phyloP scores from a whole-genome alignment of 1,139 yeast genomes.

The Yamadazyma dushanensis region DNA sequence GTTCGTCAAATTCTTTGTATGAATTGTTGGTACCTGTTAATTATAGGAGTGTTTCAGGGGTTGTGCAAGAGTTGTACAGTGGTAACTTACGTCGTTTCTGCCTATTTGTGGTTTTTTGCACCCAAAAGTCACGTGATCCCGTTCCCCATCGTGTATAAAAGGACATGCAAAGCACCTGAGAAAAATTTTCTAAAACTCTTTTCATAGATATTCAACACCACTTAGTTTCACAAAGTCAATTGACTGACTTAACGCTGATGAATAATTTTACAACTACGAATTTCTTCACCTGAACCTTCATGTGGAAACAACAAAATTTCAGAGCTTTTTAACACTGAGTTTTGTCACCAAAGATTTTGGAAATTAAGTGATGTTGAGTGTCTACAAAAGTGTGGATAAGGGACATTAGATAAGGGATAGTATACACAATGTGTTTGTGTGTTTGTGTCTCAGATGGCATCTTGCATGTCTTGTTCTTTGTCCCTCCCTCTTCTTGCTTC shows the following conservation, averaged over 20 bases:
- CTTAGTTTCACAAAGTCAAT: conserved; percentile 5
- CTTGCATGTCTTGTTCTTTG: not conserved
- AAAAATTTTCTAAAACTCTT: conserved; percentile 6
- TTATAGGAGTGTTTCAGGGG: too few species aligned
- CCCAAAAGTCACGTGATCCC: not conserved
- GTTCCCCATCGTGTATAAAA: not conserved
- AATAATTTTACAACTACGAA: conserved; percentile 46
- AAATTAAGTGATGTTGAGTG: conserved; percentile 3
- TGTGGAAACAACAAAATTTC: conserved; percentile 54
- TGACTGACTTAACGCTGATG: conserved; percentile 32
- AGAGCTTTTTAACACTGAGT: conserved; percentile 74
- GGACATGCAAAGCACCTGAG: too few species aligned
- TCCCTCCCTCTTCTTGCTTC: not conserved
- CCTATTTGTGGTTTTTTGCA: too few species aligned
- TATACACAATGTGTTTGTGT: too few species aligned
- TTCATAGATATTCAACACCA: not conserved
- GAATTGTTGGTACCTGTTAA: too few species aligned
- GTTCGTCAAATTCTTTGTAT: too few species aligned
- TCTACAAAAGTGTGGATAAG: too few species aligned
- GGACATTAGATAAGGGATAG: too few species aligned
- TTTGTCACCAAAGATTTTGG: conserved; percentile 8
- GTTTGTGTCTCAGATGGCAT: too few species aligned
- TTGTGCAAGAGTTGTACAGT: too few species aligned
- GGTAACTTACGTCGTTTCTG: too few species aligned
- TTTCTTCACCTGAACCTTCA: conserved; percentile 66